phyloP scores from a whole-genome alignment of 2,329 filamentous ascomycete genomes.

The Aureobasidium sp. region DNA sequence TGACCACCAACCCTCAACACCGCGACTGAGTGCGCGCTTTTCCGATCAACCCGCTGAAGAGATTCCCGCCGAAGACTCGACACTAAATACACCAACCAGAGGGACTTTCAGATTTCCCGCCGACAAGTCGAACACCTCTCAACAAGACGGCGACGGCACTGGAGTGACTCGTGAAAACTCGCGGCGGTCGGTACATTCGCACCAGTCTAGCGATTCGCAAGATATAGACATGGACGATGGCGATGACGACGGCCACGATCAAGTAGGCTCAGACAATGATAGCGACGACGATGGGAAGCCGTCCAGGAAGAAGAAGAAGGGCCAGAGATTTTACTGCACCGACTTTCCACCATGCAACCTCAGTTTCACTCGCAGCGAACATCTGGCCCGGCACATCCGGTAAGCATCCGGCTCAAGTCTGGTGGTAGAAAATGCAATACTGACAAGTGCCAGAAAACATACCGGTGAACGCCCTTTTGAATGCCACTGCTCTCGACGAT shows the following conservation, averaged over 20 bases:
- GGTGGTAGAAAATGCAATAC: conserved; percentile 19
- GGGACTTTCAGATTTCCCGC: conserved; percentile 41
- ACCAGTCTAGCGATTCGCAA: conserved; percentile 54
- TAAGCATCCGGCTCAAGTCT: conserved; percentile 34
- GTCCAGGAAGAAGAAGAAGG: conserved; percentile 95
- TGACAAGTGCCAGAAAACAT: conserved; percentile 62
- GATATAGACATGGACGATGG: conserved; percentile 67
- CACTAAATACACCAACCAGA: conserved; percentile 55
- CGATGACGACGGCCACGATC: conserved; percentile 64
- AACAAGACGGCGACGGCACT: conserved; percentile 12
- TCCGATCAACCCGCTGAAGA: conserved; percentile 34
- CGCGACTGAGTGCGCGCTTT: conserved; percentile 39
- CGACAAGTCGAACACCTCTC: conserved; percentile 37
- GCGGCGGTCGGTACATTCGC: conserved; percentile 35
- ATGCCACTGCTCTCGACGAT: conserved; percentile 88
- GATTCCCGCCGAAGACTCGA: conserved; percentile 32
- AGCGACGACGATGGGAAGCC: conserved; percentile 61
- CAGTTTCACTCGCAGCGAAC: conserved; percentile 93
- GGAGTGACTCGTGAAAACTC: conserved; percentile 12
- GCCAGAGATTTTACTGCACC: conserved; percentile 91
- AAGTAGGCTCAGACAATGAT: conserved; percentile 45
- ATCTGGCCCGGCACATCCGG: conserved; percentile 90
- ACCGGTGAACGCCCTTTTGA: conserved; percentile 95
- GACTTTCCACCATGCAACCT: conserved; percentile 90
- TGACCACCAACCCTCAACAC: conserved; percentile 52